Conservation (phyloP, 2,329 filamentous ascomycete species). For the Neurospora sp. region DNA sequence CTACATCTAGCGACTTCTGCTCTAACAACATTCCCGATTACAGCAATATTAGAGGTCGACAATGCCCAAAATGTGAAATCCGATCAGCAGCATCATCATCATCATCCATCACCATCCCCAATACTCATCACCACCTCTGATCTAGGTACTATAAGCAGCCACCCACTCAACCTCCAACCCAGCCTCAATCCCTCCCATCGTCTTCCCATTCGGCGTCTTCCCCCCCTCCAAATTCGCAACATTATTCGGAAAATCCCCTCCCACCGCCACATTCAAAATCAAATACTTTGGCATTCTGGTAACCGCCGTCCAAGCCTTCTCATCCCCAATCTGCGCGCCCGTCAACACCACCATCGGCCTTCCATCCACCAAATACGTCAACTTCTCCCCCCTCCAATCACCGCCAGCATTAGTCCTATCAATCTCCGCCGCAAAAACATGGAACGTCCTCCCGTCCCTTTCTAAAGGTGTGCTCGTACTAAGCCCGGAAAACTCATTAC, state of each 20-base stretch:
- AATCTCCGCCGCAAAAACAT: constrained; percentile 35
- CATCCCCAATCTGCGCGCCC: constrained; percentile 32
- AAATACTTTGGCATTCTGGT: constrained; percentile 38
- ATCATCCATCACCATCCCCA: background rate
- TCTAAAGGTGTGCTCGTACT: background rate
- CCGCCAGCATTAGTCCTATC: constrained; percentile 29
- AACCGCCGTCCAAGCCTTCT: constrained; percentile 34
- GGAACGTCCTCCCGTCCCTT: constrained; percentile 11
- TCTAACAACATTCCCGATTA: background rate
- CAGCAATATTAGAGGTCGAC: background rate
- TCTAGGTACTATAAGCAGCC: constrained; percentile 18
- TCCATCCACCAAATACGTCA: constrained; percentile 39
- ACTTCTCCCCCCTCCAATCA: constrained; percentile 35
- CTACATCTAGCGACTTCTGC: background rate
- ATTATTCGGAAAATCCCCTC: constrained; percentile 30
- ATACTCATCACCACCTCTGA: background rate
- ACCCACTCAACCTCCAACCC: constrained; percentile 30
- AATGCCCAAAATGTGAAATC: background rate
- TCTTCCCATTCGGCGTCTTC: constrained; percentile 23
- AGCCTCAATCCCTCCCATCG: constrained; percentile 21
- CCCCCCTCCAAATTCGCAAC: constrained; percentile 16
- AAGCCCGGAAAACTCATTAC: constrained; percentile 35
- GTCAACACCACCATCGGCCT: constrained; percentile 30
- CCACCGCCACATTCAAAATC: constrained; percentile 44
- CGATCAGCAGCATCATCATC: background rate